Evolutionary conservation across 768 basidiomycete species (phyloP), one percentile per base, ranked within the genome.

Genomic region (Russula sp.): DNA sequence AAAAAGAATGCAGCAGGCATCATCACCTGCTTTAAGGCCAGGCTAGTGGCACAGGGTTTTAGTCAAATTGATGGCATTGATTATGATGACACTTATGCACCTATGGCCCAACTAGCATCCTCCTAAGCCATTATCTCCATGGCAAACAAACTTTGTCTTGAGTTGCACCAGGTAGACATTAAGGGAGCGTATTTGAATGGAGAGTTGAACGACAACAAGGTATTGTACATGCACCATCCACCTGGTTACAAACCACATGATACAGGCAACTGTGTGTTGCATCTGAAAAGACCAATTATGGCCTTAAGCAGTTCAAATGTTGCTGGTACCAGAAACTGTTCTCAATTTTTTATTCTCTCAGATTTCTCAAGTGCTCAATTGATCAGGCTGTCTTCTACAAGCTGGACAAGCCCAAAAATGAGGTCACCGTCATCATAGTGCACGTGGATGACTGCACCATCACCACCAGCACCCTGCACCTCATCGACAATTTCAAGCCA

Each of bases 41-140:
- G 74, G 10, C 70, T 79, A 6, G 76, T 77, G 10, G 75, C 76
- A 0, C 70, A 73, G 44, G 76, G 78, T 1, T 76, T 73, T 68
- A 59, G 70, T 0, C 79, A 79, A 59, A 64, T 71, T 1, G 67
- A 64, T 13, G 26, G 49, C 2, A 6, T 50, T 14, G 13, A 50
- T 20, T 44, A 44, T 7, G 20, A 44, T 6, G 20, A 44, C 20
- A 44, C 42, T 20, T 44, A 44, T 20, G 8, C 42, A 18, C 42
- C 18, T n/a, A n/a, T n/a, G n/a, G n/a, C n/a, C n/a, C n/a, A n/a
- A n/a, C n/a, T n/a, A n/a, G n/a, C n/a, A n/a, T 44, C 42, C 6
- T 44, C 20, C 16, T 5, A 7, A 2, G 42, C 42, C 42, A 44
- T 44, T 10, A 20, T 44, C 7, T 18, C 42, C 2, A 44, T 44